Percentiles rank a stretch among this genome's conserved stretches.
phyloP scores from a whole-genome alignment of 441 rosid genomes.

The Heliophila coronopifolia region DNA sequence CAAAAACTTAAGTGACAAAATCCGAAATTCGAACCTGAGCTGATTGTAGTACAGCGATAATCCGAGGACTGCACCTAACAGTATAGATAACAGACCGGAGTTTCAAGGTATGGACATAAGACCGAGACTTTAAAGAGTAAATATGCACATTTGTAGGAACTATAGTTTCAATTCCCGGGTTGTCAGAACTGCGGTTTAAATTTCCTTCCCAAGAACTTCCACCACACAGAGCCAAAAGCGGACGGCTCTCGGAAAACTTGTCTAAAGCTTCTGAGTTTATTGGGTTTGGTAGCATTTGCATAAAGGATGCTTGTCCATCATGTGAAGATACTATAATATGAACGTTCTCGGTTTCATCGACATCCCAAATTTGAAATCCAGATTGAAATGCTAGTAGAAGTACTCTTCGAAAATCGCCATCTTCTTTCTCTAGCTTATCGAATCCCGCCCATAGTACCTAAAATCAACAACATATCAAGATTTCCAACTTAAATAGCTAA shows the following conservation, averaged over 20 bases:
- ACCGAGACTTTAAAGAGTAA: conserved; percentile 72
- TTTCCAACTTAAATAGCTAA: no score
- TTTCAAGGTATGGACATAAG: conserved; percentile 61
- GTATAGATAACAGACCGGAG: conserved; percentile 66
- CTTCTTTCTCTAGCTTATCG: conserved; percentile 69
- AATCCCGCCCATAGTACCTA: conserved; percentile 95
- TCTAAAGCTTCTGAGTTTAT: conserved; percentile 35
- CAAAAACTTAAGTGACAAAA: conserved; percentile 1
- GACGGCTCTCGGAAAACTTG: conserved; percentile 47
- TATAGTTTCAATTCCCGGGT: conserved; percentile 31
- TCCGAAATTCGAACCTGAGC: conserved; percentile 50
- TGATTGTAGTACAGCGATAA: conserved; percentile 75
- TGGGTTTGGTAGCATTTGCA: conserved; percentile 78
- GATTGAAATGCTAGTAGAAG: conserved; percentile 72
- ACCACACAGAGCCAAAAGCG: conserved; percentile 66
- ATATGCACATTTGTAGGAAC: conserved; percentile 50
- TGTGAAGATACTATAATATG: conserved; percentile 61
- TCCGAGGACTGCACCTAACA: conserved; percentile 79
- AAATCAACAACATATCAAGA: conserved; percentile 16
- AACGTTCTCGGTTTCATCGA: conserved; percentile 76
- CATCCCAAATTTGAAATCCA: conserved; percentile 97
- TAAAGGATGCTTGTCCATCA: conserved; percentile 70
- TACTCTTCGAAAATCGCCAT: conserved; percentile 43
- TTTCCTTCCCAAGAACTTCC: conserved; percentile 44
- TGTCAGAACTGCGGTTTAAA: conserved; percentile 37